A percentile compares a stretch with the other conserved stretches of the same genome.
Evolutionary conservation across 495 filamentous ascomycete species (phyloP).

Genomic region (Talaromyces adpressus): DNA sequence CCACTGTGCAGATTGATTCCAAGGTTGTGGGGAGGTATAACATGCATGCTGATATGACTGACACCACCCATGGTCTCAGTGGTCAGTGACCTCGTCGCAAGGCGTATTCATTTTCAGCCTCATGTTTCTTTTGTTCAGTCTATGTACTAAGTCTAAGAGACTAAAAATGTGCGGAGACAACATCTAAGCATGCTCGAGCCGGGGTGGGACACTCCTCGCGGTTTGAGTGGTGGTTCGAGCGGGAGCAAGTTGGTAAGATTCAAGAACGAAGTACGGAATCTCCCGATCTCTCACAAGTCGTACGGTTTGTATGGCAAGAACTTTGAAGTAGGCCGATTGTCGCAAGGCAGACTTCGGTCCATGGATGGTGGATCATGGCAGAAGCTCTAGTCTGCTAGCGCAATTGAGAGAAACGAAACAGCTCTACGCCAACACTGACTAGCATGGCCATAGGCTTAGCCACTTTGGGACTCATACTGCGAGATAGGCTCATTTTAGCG

Average conservation of each 20-base stretch:
- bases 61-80: too few relatives aligned
- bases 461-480: not conserved
- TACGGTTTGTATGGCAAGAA: too few relatives aligned
- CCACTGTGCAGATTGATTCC: not conserved
- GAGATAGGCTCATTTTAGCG: conserved; percentile 5
- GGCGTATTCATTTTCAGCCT: not conserved
- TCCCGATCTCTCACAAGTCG: not conserved
- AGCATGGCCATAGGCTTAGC: not conserved
- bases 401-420: not conserved
- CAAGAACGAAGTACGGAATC: not conserved
- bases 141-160: too few relatives aligned
- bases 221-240: not conserved
- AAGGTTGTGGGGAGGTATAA: not conserved
- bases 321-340: not conserved
- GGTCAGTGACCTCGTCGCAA: not conserved
- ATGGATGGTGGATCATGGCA: not conserved
- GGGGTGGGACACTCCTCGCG: not conserved
- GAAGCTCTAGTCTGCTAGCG: not conserved
- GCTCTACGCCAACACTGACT: not conserved
- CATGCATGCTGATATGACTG: not conserved
- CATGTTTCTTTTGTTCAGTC: not conserved
- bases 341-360: not conserved
- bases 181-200: not conserved
- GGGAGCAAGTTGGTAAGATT: not conserved
- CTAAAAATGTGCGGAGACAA: not conserved